Evolutionary conservation across 495 filamentous ascomycete species (phyloP).

Genomic region (Glonium stellatum): DNA sequence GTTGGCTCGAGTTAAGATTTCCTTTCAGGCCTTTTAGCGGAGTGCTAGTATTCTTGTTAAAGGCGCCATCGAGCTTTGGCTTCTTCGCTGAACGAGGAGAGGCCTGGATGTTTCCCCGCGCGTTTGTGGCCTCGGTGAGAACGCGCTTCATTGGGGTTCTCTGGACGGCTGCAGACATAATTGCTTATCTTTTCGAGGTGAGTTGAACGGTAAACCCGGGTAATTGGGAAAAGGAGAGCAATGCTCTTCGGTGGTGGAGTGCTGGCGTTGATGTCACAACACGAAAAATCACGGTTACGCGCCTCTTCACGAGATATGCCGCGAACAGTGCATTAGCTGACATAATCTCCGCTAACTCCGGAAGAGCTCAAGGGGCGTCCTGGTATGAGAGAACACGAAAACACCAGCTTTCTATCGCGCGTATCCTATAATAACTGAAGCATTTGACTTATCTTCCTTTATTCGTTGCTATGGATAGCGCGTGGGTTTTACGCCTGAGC

Average conservation of each 20-base stretch:
- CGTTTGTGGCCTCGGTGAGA: conserved; percentile 52
- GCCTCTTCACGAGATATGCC: not conserved
- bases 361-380: no score
- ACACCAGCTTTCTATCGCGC: no score
- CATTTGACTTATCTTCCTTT: no score
- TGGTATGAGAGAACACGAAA: no score
- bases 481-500: no score
- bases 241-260: not conserved
- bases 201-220: not conserved
- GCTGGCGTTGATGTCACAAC: conserved; percentile 8
- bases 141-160: conserved; percentile 49
- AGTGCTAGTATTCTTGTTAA: conserved; percentile 16
- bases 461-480: no score
- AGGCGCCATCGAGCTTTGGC: conserved; percentile 57
- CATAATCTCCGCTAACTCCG: no score
- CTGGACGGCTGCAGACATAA: conserved; percentile 47
- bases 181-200: not conserved
- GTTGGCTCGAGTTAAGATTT: conserved; percentile 65
- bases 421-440: no score
- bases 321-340: no score
- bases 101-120: conserved; percentile 41
- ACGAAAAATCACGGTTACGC: conserved; percentile 7
- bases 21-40: conserved; percentile 52
- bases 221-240: not conserved
- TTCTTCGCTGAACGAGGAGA: conserved; percentile 62